Evolutionary conservation across 2,329 filamentous ascomycete genomes (phyloP).

Genomic region (Chrysoporthe austroafricana): DNA sequence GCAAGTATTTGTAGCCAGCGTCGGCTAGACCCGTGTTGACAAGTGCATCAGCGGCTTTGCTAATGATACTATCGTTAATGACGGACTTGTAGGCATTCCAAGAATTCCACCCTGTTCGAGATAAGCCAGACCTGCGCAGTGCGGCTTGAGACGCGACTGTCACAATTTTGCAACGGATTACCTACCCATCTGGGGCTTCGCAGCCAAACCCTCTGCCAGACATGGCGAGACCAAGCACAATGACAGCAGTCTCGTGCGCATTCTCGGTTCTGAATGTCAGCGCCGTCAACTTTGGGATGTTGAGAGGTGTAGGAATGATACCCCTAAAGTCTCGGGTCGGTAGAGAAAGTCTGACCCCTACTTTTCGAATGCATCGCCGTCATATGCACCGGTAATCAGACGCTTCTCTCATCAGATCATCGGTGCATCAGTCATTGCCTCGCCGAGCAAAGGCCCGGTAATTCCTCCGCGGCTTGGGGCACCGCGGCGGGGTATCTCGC

Average conservation of each 20-base stretch:
- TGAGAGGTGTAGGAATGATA: no score
- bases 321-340: no score
- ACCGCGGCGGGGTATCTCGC: not conserved
- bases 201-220: not conserved
- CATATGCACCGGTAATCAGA: no score
- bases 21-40: not conserved
- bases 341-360: no score
- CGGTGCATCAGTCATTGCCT: not conserved
- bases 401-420: no score
- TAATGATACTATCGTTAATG: not conserved
- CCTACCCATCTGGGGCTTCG: not conserved
- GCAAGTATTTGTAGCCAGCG: not conserved
- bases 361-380: no score
- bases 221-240: not conserved
- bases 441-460: not conserved
- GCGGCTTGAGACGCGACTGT: no score
- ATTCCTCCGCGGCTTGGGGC: not conserved
- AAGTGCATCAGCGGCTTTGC: not conserved
- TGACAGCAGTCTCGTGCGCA: not conserved
- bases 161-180: no score
- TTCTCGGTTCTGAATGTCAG: no score
- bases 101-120: not conserved
- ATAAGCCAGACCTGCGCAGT: not conserved
- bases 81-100: constrained; percentile 2
- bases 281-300: no score